A percentile compares a stretch with the other conserved stretches of the same genome.
Evolutionary conservation across 345 rosid species (phyloP).

Genomic region (Punica granatum): DNA sequence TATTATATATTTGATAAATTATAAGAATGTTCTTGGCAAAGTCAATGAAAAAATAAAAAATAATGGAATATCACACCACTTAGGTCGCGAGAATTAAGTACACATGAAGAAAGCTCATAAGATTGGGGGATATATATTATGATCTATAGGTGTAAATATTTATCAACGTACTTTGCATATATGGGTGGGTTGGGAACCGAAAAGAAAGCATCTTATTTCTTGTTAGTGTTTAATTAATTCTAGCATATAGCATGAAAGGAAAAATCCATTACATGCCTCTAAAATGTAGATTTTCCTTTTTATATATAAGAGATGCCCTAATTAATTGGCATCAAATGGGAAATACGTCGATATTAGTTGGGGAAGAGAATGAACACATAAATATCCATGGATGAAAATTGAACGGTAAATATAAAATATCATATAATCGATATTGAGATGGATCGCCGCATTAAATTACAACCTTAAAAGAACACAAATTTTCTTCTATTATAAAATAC

Average conservation of each 20-base stretch:
- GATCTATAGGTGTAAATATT: too few relatives aligned
- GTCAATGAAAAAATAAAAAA: neutral
- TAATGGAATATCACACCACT: neutral
- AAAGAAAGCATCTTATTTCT: neutral
- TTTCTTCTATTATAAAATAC: too few relatives aligned
- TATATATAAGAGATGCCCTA: too few relatives aligned
- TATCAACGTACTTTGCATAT: neutral
- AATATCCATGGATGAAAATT: too few relatives aligned
- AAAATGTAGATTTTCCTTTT: neutral
- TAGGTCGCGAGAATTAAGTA: neutral
- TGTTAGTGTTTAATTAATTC: neutral
- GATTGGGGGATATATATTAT: neutral
- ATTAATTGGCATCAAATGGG: too few relatives aligned
- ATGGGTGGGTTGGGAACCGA: neutral
- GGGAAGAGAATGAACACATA: too few relatives aligned
- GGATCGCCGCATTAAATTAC: too few relatives aligned
- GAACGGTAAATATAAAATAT: too few relatives aligned
- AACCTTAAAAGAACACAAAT: too few relatives aligned
- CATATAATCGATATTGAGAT: too few relatives aligned
- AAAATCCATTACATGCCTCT: neutral
- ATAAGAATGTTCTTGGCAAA: neutral
- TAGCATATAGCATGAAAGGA: too few relatives aligned
- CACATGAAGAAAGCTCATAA: neutral
- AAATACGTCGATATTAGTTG: too few relatives aligned
- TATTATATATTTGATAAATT: neutral